Evolutionary conservation across 139 green algal species (phyloP).

Genomic region (Zygnema cylindricum): DNA sequence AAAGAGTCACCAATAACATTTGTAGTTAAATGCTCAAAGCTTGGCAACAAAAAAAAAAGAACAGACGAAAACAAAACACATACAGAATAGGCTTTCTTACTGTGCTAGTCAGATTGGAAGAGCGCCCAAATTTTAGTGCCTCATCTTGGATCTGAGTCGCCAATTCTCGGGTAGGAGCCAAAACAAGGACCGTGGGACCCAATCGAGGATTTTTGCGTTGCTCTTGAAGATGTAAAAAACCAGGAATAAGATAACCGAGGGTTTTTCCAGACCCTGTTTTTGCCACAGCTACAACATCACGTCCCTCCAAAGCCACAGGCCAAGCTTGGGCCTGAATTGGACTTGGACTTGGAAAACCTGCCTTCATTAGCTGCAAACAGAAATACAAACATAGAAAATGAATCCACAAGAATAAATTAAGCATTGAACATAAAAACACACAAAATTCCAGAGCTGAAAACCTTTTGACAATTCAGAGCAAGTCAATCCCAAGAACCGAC

Average conservation of each 20-base stretch:
- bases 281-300: constrained; percentile 84
- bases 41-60: not conserved
- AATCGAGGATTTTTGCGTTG: constrained; percentile 71
- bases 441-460: too few relatives aligned
- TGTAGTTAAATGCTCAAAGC: too few relatives aligned
- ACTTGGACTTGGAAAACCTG: constrained; percentile 78
- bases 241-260: constrained; percentile 82
- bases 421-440: too few relatives aligned
- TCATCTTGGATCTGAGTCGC: constrained; percentile 92
- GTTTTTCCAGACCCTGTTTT: constrained; percentile 91
- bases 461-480: too few relatives aligned
- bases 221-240: constrained; percentile 78
- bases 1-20: too few relatives aligned
- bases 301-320: constrained; percentile 78
- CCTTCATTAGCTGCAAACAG: constrained; percentile 30
- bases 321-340: constrained; percentile 87
- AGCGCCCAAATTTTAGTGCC: constrained; percentile 89
- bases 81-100: constrained; percentile 31
- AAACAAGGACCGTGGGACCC: constrained; percentile 64
- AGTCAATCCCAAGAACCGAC: too few relatives aligned
- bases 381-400: constrained; percentile 2
- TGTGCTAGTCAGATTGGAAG: constrained; percentile 71
- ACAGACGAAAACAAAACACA: not conserved
- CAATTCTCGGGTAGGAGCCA: constrained; percentile 94
- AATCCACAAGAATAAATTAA: too few relatives aligned